Evolutionary conservation across 495 filamentous ascomycete genomes (phyloP).

Genomic region (Talaromyces trachyspermus): DNA sequence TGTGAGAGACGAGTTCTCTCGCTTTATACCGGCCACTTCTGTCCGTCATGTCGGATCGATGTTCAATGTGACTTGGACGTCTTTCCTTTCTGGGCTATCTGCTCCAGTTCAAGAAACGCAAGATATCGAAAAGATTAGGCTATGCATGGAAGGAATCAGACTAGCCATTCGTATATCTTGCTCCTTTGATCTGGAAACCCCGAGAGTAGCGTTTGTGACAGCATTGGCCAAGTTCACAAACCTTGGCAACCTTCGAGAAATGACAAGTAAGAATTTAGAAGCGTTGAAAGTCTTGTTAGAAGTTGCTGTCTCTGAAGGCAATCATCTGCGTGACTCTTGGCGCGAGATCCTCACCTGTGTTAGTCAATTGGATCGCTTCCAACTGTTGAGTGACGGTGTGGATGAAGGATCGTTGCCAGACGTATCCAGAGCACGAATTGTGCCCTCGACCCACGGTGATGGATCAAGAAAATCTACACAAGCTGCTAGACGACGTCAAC

Average conservation of each 20-base stretch:
- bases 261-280: slow-evolving; percentile 94
- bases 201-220: slow-evolving; percentile 88
- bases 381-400: slow-evolving; percentile 89
- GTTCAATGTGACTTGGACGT: slow-evolving; percentile 99
- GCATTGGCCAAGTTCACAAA: slow-evolving; percentile 91
- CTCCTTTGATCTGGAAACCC: slow-evolving; percentile 83
- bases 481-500: slow-evolving; percentile 54
- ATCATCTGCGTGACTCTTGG: slow-evolving; percentile 83
- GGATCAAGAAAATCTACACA: slow-evolving; percentile 61
- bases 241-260: slow-evolving; percentile 88
- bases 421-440: slow-evolving; percentile 74
- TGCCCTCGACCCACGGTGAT: slow-evolving; percentile 41
- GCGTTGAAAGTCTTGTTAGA: slow-evolving; percentile 86
- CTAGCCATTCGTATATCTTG: slow-evolving; percentile 88
- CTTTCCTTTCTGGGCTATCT: slow-evolving; percentile 87
- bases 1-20: slow-evolving; percentile 57
- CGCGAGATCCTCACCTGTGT: slow-evolving; percentile 92
- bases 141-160: slow-evolving; percentile 93
- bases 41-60: slow-evolving; percentile 94
- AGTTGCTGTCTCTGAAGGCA: slow-evolving; percentile 85
- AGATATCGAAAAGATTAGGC: slow-evolving; percentile 79
- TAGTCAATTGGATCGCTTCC: slow-evolving; percentile 90
- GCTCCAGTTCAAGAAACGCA: slow-evolving; percentile 86
- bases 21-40: slow-evolving; percentile 85
- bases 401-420: slow-evolving; percentile 90